A percentile compares a stretch with the other conserved stretches of the same genome.
Conservation (phyloP, 257 asterid species). For the Scutellaria galericulata region DNA sequence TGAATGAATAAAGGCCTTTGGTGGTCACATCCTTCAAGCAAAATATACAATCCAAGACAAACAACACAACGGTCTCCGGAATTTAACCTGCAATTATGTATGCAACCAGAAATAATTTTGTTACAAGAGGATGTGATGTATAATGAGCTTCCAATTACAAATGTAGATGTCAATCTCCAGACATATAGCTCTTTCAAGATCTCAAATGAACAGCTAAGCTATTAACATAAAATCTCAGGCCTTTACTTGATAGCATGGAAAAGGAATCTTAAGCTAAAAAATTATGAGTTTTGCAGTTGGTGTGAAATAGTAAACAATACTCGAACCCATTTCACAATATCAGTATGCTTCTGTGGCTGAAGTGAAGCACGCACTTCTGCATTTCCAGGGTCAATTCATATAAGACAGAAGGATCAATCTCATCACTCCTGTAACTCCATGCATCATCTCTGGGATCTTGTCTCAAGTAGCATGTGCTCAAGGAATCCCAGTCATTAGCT, state of each 20-base stretch:
- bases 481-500: constrained; percentile 34
- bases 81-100: constrained; percentile 22
- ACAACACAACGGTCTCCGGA: constrained; percentile 18
- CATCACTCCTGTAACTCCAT: constrained; percentile 70
- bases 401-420: constrained; percentile 71
- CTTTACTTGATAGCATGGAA: no score
- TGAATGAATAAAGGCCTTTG: no score
- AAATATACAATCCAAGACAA: constrained; percentile 7
- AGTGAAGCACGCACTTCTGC: constrained; percentile 77
- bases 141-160: no score
- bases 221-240: no score
- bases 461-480: constrained; percentile 36
- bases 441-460: constrained; percentile 32
- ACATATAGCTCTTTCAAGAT: no score
- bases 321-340: constrained; percentile 56
- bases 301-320: constrained; percentile 70
- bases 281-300: constrained; percentile 33
- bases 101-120: constrained; percentile 5
- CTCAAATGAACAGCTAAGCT: no score
- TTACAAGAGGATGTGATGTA: constrained; percentile 13
- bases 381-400: constrained; percentile 75
- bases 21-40: background rate
- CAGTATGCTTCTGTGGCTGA: constrained; percentile 73
- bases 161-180: no score
- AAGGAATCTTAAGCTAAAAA: no score